Conservation (phyloP, 345 rosid species). For the Psidium friedrichsthalianum region DNA sequence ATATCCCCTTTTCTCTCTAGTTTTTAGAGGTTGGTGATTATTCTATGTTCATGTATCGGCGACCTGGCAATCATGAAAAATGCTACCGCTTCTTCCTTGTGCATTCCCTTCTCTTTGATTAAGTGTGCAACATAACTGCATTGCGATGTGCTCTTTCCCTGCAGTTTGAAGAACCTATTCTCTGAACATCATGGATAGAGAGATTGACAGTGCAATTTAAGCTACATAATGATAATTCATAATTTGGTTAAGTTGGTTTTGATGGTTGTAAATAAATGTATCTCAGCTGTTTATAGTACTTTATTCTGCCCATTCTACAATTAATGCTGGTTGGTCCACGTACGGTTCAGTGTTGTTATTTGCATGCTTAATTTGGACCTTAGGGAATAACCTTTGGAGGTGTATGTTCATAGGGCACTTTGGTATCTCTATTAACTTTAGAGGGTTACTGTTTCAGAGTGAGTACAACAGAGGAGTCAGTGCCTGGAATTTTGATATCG, state of each 20-base stretch:
- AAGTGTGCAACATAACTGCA: neutral
- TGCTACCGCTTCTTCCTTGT: neutral
- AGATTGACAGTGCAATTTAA: neutral
- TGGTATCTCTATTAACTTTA: neutral
- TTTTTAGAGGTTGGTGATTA: neutral
- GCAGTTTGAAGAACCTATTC: neutral
- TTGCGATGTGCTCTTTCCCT: neutral
- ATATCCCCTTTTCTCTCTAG: neutral
- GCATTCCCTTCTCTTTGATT: neutral
- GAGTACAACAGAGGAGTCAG: slow-evolving; percentile 99
- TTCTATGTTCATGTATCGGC: neutral
- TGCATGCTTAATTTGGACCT: neutral
- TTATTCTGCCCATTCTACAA: neutral
- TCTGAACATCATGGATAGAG: neutral
- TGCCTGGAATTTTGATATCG: slow-evolving; percentile 96
- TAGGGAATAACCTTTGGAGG: neutral
- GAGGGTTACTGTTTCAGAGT: slow-evolving; percentile 33
- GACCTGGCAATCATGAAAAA: neutral
- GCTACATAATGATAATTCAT: neutral
- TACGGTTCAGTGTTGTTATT: neutral
- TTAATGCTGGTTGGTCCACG: neutral
- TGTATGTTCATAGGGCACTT: neutral
- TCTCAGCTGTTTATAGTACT: neutral
- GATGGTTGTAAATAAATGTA: neutral
- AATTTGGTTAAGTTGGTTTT: neutral